Evolutionary conservation across 345 rosid species (phyloP), one percentile per base, ranked within the genome.

Genomic region (Orychophragmus violaceus): DNA sequence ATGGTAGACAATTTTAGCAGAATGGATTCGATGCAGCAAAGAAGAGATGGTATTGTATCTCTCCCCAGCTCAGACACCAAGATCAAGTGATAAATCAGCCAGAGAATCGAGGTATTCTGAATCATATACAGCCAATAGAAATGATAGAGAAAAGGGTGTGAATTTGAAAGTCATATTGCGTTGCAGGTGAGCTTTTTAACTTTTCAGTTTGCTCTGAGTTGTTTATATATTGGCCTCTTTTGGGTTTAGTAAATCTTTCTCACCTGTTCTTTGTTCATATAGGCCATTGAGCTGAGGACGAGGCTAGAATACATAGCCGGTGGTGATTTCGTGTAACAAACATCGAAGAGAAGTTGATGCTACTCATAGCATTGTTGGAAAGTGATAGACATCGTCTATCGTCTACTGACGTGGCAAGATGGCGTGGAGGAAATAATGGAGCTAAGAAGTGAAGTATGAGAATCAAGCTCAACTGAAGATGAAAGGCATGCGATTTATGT

Each of bases 281-380:
- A 94, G 99, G 85, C 99, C 99, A 49, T 62, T 90, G 83, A 88
- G 84, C 64, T n/a, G 99, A 94, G 25, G 99, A 90, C n/a, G 99
- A 94, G 70, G 45, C 55, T 6, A 83, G 84, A 63, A 33, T 86
- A 24, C 88, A 85, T 62, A 90, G 10, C 93, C 95, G 2, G 92
- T 88, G 68, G 99, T 90, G 77, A 82, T 94, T 54, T 81, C 97
- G 3, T 94, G 95, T 66, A 81, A 87, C 42, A 97, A 90, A 67
- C 79, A 81, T 17, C 87, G 93, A 74, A 80, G 88, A 81, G 99
- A 90, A 87, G 96, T 94, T 78, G 71, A 81, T 10, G 91, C 99
- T 1, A 72, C 86, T 54, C 99, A 94, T 78, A 87, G 62, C 68
- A 94, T 94, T 71, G 96, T 96, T 59, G 88, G 87, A 74, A 94